Percentiles rank a stretch among this genome's conserved stretches.
phyloP scores from a whole-genome alignment of 495 filamentous ascomycete genomes.

The Lichina pygmaea region DNA sequence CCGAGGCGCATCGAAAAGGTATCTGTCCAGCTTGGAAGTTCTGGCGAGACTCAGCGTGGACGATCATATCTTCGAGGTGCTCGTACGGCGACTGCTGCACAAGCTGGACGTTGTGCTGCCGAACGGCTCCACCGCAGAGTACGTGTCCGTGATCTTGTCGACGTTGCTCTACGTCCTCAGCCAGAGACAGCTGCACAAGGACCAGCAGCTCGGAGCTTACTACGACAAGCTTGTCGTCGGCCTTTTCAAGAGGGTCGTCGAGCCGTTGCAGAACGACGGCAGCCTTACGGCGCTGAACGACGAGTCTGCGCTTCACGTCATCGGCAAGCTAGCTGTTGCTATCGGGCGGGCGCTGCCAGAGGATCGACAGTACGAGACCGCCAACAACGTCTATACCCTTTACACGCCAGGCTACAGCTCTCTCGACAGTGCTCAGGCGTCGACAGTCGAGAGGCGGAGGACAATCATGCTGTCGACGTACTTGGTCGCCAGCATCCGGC shows the following conservation, averaged over 20 bases:
- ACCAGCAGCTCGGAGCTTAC: slow-evolving; percentile 25
- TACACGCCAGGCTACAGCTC: slow-evolving; percentile 6
- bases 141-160: slow-evolving; percentile 30
- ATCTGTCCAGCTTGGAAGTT: slow-evolving; percentile 33
- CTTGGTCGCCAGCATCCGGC: slow-evolving; percentile 28
- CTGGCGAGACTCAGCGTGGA: slow-evolving; percentile 42
- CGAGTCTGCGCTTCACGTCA: slow-evolving; percentile 26
- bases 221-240: slow-evolving; percentile 31
- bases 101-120: slow-evolving; percentile 32
- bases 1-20: slow-evolving; percentile 13
- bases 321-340: slow-evolving; percentile 35
- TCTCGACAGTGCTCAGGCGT: neutral
- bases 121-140: slow-evolving; percentile 23
- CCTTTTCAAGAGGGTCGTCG: slow-evolving; percentile 19
- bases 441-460: slow-evolving; percentile 12
- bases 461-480: slow-evolving; percentile 34
- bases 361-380: slow-evolving; percentile 26
- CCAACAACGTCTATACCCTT: slow-evolving; percentile 27
- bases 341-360: slow-evolving; percentile 26
- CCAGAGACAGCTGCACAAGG: slow-evolving; percentile 20
- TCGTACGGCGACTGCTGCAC: slow-evolving; percentile 39
- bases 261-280: slow-evolving; percentile 14
- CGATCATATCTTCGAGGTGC: slow-evolving; percentile 35
- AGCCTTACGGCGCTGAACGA: slow-evolving; percentile 22
- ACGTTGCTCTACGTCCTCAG: slow-evolving; percentile 39